phyloP scores from a whole-genome alignment of 257 asterid species.

The Nicotiana attenuata region DNA sequence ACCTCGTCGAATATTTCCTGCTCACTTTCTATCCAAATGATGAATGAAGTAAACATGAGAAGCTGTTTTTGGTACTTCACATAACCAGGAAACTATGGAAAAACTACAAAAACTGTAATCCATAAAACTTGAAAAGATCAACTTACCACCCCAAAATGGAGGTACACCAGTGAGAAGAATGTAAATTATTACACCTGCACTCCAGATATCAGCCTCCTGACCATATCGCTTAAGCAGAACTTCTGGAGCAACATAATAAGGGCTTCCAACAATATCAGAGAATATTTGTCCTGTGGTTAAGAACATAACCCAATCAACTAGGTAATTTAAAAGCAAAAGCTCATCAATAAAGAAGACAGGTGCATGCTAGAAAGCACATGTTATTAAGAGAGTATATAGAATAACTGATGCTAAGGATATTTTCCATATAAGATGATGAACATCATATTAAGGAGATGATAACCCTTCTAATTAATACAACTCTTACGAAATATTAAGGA shows the following conservation, averaged over 20 bases:
- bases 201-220: constrained; percentile 60
- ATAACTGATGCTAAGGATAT: neutral
- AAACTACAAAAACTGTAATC: neutral
- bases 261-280: constrained; percentile 68
- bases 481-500: neutral
- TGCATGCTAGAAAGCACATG: neutral
- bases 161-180: constrained; percentile 64
- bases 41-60: constrained; percentile 5
- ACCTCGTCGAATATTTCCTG: constrained; percentile 64
- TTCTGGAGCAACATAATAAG: constrained; percentile 68
- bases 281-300: constrained; percentile 39
- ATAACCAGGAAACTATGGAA: neutral
- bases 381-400: neutral
- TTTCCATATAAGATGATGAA: neutral
- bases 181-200: constrained; percentile 64
- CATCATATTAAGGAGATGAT: neutral
- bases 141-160: constrained; percentile 75
- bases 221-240: constrained; percentile 52
- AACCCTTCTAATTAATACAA: too few species aligned
- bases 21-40: constrained; percentile 50
- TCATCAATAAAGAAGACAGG: neutral
- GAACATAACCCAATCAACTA: neutral
- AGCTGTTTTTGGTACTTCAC: neutral
- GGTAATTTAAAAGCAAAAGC: neutral
- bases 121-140: neutral